phyloP scores from a whole-genome alignment of 441 rosid genomes.

The Biscutella laevigata region DNA sequence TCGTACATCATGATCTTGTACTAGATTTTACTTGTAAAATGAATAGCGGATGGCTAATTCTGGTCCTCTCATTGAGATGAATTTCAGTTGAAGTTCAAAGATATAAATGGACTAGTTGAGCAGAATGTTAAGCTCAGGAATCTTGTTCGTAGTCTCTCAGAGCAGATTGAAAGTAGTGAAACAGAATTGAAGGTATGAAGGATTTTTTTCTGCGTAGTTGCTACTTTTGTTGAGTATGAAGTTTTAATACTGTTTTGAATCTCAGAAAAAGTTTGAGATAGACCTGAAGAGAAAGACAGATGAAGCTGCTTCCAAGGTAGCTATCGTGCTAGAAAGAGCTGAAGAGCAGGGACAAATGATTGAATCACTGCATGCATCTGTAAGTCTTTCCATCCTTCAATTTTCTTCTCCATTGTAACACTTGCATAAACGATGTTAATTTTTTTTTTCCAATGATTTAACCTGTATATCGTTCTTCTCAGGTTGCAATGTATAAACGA shows the following conservation, averaged over 20 bases:
- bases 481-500: conserved; percentile 96
- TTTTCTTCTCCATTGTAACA: background rate
- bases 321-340: conserved; percentile 74
- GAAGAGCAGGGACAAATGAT: conserved; percentile 94
- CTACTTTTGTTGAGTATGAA: background rate
- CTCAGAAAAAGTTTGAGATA: conserved; percentile 66
- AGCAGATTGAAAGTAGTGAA: conserved; percentile 69
- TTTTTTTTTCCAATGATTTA: background rate
- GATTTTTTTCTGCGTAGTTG: background rate
- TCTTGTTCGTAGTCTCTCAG: conserved; percentile 79
- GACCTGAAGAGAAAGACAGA: conserved; percentile 64
- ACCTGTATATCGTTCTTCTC: conserved; percentile 13
- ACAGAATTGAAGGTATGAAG: conserved; percentile 63
- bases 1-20: conserved; percentile 12
- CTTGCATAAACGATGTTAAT: background rate
- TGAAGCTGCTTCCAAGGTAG: conserved; percentile 83
- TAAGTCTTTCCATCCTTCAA: conserved; percentile 31
- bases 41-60: conserved; percentile 11
- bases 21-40: background rate
- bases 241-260: conserved; percentile 1
- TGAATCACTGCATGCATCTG: conserved; percentile 89
- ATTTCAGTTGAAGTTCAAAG: conserved; percentile 80
- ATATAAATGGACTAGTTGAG: conserved; percentile 92
- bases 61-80: conserved; percentile 16
- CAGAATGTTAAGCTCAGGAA: conserved; percentile 92